phyloP scores from a whole-genome alignment of 1,284 basidiomycete species.

The Melanopsichium pennsylvanicum region DNA sequence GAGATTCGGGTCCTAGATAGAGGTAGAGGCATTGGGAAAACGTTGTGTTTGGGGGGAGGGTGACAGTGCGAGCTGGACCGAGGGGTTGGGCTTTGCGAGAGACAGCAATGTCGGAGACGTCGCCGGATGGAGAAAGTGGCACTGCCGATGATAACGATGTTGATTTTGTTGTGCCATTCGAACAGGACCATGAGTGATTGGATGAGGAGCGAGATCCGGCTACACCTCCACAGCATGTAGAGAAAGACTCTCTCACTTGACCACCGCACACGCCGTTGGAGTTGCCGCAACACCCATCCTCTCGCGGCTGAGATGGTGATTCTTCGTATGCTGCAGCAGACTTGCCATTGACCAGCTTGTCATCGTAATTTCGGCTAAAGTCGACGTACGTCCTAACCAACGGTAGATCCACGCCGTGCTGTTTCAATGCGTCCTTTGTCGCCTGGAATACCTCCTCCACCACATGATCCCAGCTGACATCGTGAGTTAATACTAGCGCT shows the following conservation, averaged over 20 bases:
- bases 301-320: too few species aligned
- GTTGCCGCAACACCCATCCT: constrained; percentile 1
- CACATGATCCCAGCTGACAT: constrained; percentile 77
- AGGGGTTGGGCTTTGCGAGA: constrained; percentile 52
- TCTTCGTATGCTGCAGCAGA: background rate
- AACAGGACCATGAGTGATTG: background rate
- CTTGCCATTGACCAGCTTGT: constrained; percentile 30
- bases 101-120: constrained; percentile 52
- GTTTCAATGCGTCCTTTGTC: constrained; percentile 67
- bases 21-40: constrained; percentile 69
- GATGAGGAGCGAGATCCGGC: constrained; percentile 3
- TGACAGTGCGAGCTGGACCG: constrained; percentile 29
- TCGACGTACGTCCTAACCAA: constrained; percentile 49
- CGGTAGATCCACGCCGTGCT: constrained; percentile 24
- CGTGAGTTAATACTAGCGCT: constrained; percentile 74
- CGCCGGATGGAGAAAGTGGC: too few species aligned
- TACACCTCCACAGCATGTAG: constrained; percentile 13
- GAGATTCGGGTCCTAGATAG: constrained; percentile 84
- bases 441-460: constrained; percentile 30
- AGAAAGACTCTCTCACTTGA: background rate
- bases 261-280: background rate
- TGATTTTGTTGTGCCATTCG: constrained; percentile 14
- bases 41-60: constrained; percentile 9
- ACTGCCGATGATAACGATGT: too few species aligned
- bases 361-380: constrained; percentile 46